Evolutionary conservation across 768 basidiomycete species (phyloP).

Genomic region (Dendrothele bispora): DNA sequence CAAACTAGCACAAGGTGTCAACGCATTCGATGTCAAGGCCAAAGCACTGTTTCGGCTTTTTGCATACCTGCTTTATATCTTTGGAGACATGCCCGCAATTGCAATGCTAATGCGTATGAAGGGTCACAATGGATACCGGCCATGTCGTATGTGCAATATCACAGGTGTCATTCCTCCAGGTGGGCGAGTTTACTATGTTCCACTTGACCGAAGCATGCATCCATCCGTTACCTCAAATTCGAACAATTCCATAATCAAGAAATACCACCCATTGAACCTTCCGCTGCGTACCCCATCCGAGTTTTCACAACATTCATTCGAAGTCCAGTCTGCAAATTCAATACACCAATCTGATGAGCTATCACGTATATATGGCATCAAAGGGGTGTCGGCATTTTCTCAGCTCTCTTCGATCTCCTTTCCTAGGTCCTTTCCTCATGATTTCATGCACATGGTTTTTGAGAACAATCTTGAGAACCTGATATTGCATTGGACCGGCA

Average conservation of each 20-base stretch:
- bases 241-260: background rate
- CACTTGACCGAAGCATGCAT: constrained; percentile 16
- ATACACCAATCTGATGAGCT: constrained; percentile 10
- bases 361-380: no score
- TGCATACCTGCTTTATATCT: no score
- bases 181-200: constrained; percentile 17
- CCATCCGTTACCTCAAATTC: constrained; percentile 4
- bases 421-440: constrained; percentile 32
- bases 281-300: constrained; percentile 16
- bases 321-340: constrained; percentile 9
- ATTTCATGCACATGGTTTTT: constrained; percentile 35
- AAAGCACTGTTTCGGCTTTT: no score
- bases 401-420: no score
- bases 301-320: constrained; percentile 4
- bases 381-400: no score
- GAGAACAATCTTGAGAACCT: constrained; percentile 31
- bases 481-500: constrained; percentile 31
- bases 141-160: no score
- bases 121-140: no score
- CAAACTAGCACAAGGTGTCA: no score
- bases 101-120: no score
- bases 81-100: no score
- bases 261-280: constrained; percentile 9
- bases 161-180: no score
- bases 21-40: no score